Conservation (phyloP, 202 grass and related monocot species). For the Setaria viridis region DNA sequence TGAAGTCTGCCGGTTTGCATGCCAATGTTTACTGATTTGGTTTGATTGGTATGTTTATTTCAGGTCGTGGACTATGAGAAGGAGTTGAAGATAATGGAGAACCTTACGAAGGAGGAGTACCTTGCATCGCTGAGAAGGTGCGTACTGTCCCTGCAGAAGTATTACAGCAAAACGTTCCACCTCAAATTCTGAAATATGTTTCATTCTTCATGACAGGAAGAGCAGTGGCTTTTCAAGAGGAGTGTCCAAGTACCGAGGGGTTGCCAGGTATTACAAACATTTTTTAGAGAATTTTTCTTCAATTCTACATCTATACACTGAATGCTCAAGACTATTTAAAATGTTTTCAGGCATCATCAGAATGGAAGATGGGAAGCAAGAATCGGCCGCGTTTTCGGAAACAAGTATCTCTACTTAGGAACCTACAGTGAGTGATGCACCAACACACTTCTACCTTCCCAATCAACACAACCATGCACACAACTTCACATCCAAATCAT, state of each 20-base stretch:
- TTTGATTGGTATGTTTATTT: neutral
- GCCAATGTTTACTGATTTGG: neutral
- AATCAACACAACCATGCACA: neutral
- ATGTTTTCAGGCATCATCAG: slow-evolving; percentile 57
- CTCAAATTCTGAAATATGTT: neutral
- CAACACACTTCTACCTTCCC: neutral
- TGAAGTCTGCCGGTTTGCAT: neutral
- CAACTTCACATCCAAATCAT: neutral
- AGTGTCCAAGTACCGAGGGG: slow-evolving; percentile 69
- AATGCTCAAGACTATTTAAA: neutral
- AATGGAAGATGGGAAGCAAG: slow-evolving; percentile 73
- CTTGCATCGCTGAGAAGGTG: slow-evolving; percentile 62
- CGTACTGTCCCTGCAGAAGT: neutral
- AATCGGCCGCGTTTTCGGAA: slow-evolving; percentile 60
- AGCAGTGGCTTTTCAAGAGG: slow-evolving; percentile 74
- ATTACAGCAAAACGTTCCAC: neutral
- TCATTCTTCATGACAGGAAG: slow-evolving; percentile 45
- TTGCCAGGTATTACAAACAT: slow-evolving; percentile 43
- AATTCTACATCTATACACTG: neutral
- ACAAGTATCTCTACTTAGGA: slow-evolving; percentile 68
- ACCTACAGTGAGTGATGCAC: slow-evolving; percentile 44
- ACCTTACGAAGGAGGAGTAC: slow-evolving; percentile 66
- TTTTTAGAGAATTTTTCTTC: neutral
- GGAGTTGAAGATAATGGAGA: slow-evolving; percentile 66
- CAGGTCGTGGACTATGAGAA: slow-evolving; percentile 56